Evolutionary conservation across 1,139 yeast species (phyloP).

Genomic region (Saccharomycopsis phalli): DNA sequence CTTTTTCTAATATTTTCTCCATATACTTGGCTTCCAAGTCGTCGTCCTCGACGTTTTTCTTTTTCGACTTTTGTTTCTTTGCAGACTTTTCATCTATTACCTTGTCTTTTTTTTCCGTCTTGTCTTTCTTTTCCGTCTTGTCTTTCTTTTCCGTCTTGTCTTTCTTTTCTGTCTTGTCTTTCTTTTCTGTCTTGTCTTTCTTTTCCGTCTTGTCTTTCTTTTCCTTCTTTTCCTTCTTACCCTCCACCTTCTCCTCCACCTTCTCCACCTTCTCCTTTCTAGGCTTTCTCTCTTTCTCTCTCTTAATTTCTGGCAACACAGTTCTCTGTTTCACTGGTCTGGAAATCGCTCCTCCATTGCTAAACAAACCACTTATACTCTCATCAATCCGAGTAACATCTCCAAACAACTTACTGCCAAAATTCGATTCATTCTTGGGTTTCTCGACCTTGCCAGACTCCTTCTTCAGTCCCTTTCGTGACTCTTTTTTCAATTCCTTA

Average conservation of each 20-base stretch:
- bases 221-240: conserved; percentile 11
- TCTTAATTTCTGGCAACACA: conserved; percentile 22
- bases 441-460: background rate
- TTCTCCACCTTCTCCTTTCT: conserved; percentile 23
- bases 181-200: conserved; percentile 3
- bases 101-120: conserved; percentile 19
- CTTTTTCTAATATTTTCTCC: conserved; percentile 23
- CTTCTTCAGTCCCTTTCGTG: background rate
- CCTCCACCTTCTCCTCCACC: conserved; percentile 21
- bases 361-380: background rate
- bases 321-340: conserved; percentile 24
- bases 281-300: conserved; percentile 21
- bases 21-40: conserved; percentile 42
- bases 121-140: conserved; percentile 15
- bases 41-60: conserved; percentile 32
- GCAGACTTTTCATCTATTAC: conserved; percentile 17
- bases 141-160: background rate
- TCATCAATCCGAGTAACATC: background rate
- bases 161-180: conserved; percentile 6
- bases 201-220: conserved; percentile 7
- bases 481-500: background rate
- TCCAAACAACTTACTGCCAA: background rate
- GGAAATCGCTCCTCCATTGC: conserved; percentile 25
- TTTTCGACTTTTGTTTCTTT: conserved; percentile 22
- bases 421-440: background rate